Base-by-base conservation (phyloP, 2,329 filamentous ascomycete species). In the Scedosporium aurantiacum region DNA sequence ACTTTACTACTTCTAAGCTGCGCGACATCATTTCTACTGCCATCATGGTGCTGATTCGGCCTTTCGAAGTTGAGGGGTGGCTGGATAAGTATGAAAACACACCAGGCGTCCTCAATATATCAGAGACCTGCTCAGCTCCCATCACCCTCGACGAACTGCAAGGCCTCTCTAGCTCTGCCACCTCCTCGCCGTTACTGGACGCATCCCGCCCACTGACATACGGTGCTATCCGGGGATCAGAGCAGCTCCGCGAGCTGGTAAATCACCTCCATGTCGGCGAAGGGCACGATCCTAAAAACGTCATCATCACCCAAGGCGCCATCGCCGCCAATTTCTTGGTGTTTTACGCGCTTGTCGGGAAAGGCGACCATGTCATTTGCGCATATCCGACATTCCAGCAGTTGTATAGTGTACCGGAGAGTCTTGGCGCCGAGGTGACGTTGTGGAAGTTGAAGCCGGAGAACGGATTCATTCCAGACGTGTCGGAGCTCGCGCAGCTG, bases 361-460 rank as follows among this genome's bases (percentile, higher is more conserved):
- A 85, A 0, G 88, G 86, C 0, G 90, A 96, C 69, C 91, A 96
- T 78, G 88, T 93, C 56, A 82, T 96, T 63, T 94, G 89, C 68
- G 88, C 94, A 62, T 90, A 91, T 70, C 91, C 91, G 12, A 93
- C 90, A 0, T 95, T 94, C 68, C 89, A 94, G 71, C 90, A 94
- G 67, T 79, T 96, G 1, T 94, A 93, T 69, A 78, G 84, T 8
- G 82, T 95, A 0, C 90, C 91, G 0, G 78, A 80, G 65, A 87
- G 85, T 43, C 75, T 95, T 4, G 90, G 91, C 0, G 90, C 89
- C 1, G 83, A 90, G 63, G 88, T 95, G 16, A 85, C 85, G 50
- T 71, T 93, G 10, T 96, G 91, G 91, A 84, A 82, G 69, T 78
- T 90, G 7, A 80, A 79, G 57, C 78, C 82, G 45, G 77, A 84